Percentiles rank a stretch among this genome's conserved stretches.
Conservation (phyloP, 495 filamentous ascomycete species). For the Letharia lupina region DNA sequence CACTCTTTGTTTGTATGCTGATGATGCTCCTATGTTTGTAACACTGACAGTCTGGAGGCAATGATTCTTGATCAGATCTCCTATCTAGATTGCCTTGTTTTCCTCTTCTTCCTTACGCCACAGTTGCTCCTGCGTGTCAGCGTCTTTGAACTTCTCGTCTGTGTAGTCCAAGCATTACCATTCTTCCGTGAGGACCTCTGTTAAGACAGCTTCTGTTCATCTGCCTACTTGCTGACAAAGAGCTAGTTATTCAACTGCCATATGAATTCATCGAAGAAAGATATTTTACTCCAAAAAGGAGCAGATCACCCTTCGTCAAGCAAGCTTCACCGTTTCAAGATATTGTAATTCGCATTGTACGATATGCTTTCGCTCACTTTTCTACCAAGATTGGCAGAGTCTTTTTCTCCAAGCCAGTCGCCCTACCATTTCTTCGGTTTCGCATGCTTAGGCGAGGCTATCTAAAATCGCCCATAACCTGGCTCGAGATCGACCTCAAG, state of each 20-base stretch:
- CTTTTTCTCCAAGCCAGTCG: slow-evolving; percentile 65
- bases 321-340: slow-evolving; percentile 63
- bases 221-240: slow-evolving; percentile 14
- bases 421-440: slow-evolving; percentile 63
- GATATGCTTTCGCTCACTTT: slow-evolving; percentile 65
- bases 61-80: slow-evolving; percentile 62
- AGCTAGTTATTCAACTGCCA: slow-evolving; percentile 48
- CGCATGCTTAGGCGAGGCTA: slow-evolving; percentile 64
- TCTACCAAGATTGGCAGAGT: slow-evolving; percentile 57
- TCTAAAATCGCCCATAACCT: slow-evolving; percentile 48
- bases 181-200: slow-evolving; percentile 50
- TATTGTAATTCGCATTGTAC: slow-evolving; percentile 61
- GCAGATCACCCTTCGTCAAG: slow-evolving; percentile 53
- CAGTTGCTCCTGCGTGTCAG: slow-evolving; percentile 57
- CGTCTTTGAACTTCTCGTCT: slow-evolving; percentile 44
- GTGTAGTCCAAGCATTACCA: slow-evolving; percentile 53
- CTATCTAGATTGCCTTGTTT: slow-evolving; percentile 62
- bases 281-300: slow-evolving; percentile 37
- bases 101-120: slow-evolving; percentile 55
- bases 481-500: slow-evolving; percentile 44
- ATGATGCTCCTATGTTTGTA: not conserved
- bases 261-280: slow-evolving; percentile 48
- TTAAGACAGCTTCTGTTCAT: not conserved
- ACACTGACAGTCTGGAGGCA: not conserved
- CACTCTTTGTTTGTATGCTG: not conserved